Evolutionary conservation across 2,329 filamentous ascomycete genomes (phyloP).

Genomic region (Calonectria pseudoturangicola): DNA sequence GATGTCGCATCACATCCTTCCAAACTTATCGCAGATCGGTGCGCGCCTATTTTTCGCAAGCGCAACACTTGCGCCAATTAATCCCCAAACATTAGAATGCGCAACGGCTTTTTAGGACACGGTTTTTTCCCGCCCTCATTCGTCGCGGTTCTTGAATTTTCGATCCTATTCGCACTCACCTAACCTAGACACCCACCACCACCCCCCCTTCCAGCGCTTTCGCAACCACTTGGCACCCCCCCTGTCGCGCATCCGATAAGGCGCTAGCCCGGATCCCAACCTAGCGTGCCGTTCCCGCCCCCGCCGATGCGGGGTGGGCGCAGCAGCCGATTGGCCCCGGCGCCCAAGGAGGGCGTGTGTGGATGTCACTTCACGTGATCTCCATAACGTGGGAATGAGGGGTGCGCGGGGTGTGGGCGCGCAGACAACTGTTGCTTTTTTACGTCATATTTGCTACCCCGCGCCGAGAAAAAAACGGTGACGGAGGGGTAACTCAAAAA

Average conservation of each 20-base stretch:
- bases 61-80: slow-evolving; percentile 19
- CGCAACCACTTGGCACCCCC: slow-evolving; percentile 17
- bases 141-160: not conserved
- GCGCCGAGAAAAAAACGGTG: slow-evolving; percentile 16
- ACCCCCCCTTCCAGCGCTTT: not conserved
- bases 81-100: not conserved
- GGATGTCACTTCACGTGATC: slow-evolving; percentile 40
- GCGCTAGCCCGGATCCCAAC: slow-evolving; percentile 39
- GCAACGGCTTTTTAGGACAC: slow-evolving; percentile 3
- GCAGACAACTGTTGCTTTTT: slow-evolving; percentile 33
- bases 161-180: slow-evolving; percentile 1
- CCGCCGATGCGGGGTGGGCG: slow-evolving; percentile 45
- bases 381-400: not conserved
- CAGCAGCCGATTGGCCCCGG: slow-evolving; percentile 46
- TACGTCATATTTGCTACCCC: slow-evolving; percentile 49
- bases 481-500: slow-evolving; percentile 30
- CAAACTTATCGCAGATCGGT: not conserved
- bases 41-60: not conserved
- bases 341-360: not conserved
- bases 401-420: not conserved
- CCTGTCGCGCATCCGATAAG: slow-evolving; percentile 44
- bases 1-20: slow-evolving; percentile 4
- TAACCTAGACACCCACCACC: slow-evolving; percentile 41
- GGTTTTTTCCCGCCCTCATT: not conserved
- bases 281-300: slow-evolving; percentile 51